Conservation (phyloP, 306 rosid genomes). For the Quercus glauca region DNA sequence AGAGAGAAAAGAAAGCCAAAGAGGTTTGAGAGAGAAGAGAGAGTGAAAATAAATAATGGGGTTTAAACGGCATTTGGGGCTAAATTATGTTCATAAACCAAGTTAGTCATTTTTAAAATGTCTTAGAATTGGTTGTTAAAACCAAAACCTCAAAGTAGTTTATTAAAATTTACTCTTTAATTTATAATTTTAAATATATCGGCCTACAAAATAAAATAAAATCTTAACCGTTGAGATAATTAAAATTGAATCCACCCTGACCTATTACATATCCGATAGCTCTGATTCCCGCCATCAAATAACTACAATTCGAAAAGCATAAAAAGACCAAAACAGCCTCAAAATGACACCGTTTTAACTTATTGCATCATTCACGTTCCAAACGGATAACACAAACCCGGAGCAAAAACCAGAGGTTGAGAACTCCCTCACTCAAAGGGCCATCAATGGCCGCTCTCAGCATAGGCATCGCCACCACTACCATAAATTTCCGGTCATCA, state of each 20-base stretch:
- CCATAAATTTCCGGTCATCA: constrained; percentile 13
- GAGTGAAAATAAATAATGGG: too few species aligned
- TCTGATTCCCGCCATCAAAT: background rate
- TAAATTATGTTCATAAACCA: too few species aligned
- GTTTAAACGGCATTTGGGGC: too few species aligned
- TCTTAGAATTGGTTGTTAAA: too few species aligned
- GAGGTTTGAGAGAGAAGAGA: too few species aligned
- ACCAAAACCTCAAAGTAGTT: too few species aligned
- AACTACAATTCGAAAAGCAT: background rate
- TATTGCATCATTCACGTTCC: background rate
- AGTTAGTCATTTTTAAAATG: too few species aligned
- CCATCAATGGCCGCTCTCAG: constrained; percentile 62
- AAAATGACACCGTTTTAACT: background rate
- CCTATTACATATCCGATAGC: background rate
- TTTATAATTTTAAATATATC: too few species aligned
- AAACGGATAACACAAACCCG: constrained; percentile 29
- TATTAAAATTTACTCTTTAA: too few species aligned
- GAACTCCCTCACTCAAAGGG: background rate
- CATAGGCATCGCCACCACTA: constrained; percentile 51
- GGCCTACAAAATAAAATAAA: too few species aligned
- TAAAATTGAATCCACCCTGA: too few species aligned
- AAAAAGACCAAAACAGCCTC: background rate
- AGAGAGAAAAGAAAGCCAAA: too few species aligned
- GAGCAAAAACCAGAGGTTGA: constrained; percentile 17
- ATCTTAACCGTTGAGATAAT: fast-evolving